Evolutionary conservation across 148 eudicot genomes (phyloP), one percentile per base, ranked within the genome.

Genomic region (Fagopyrum homotropicum): DNA sequence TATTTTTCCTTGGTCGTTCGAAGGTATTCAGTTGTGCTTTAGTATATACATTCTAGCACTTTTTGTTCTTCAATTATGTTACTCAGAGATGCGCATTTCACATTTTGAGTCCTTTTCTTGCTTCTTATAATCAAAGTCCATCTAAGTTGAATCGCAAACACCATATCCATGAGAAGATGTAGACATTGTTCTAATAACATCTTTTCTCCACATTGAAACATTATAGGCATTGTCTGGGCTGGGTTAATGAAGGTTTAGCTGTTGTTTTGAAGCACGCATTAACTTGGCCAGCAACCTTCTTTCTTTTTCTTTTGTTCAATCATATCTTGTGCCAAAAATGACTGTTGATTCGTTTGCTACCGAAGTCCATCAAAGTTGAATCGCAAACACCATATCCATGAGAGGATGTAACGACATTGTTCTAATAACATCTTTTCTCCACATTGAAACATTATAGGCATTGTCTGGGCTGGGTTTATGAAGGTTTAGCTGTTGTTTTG

Each of bases 1-100:
- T 94, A 94, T 73, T 91, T 94, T 77, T 94, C 91, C 73, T 95
- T 94, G 70, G 97, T 94, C 79, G 88, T 94, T 75, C 76, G 98
- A 73, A 94, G 98, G 98, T 94, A 86, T 30, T 75, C 43, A 17
- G 51, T 59, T 69, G 2, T 40, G 71, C 71, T 30, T 35, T 5
- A 14, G 12, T 3, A 35, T 43, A 10, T 66, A 17, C 16, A 43
- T 43, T 40, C 47, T 66, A 14, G 8, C 5, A 12, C 47, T 66
- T 66, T 6, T 66, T 40, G 7, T 66, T 12, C 46, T 35, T 9
- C 46, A 66, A 66, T 35, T 40, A 61, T 61, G 40, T 61, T 29
- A 61, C 68, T 61, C 10, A 7, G 5, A 19, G 30, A 9, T 61
- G 43, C 1, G 30, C 12, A 29, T 61, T 61, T 61, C 5, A 61